A percentile compares a stretch with the other conserved stretches of the same genome.
Evolutionary conservation across 139 green algal genomes (phyloP).

Genomic region (Micractinium sp.): DNA sequence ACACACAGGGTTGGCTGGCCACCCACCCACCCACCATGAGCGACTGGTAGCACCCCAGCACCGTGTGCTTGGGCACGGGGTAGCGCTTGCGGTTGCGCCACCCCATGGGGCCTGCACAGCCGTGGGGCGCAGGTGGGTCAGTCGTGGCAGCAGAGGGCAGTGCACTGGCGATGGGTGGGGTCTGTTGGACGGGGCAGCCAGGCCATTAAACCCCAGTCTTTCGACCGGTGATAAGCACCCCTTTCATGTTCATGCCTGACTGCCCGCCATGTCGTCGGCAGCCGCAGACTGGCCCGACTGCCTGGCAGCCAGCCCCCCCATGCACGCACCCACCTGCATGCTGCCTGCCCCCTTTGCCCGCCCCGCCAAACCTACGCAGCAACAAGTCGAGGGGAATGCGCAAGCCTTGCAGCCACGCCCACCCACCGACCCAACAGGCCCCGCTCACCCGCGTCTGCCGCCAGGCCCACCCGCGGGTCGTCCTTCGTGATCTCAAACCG

Average conservation of each 20-base stretch:
- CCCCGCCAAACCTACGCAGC: no score
- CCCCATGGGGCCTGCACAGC: slow-evolving; percentile 1
- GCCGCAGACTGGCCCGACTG: no score
- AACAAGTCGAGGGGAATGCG: no score
- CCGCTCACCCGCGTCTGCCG: neutral
- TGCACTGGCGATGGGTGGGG: neutral
- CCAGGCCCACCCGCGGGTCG: slow-evolving; percentile 1
- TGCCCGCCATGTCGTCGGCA: no score
- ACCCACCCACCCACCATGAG: no score
- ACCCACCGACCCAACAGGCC: no score
- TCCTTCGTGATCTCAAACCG: slow-evolving; percentile 6
- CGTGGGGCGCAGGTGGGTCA: neutral
- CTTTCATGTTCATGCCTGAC: neutral
- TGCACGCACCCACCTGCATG: neutral
- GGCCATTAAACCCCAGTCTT: neutral
- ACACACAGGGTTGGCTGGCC: no score
- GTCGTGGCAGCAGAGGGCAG: neutral
- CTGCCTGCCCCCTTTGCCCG: neutral
- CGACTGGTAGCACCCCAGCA: slow-evolving; percentile 24
- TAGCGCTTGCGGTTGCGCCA: neutral
- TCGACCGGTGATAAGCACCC: neutral
- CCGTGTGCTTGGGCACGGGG: neutral
- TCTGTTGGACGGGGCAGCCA: neutral
- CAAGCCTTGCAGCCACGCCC: neutral
- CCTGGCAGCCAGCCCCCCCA: no score